Base-by-base conservation (phyloP, 345 rosid genomes). In the Eucalyptus melliodora region DNA sequence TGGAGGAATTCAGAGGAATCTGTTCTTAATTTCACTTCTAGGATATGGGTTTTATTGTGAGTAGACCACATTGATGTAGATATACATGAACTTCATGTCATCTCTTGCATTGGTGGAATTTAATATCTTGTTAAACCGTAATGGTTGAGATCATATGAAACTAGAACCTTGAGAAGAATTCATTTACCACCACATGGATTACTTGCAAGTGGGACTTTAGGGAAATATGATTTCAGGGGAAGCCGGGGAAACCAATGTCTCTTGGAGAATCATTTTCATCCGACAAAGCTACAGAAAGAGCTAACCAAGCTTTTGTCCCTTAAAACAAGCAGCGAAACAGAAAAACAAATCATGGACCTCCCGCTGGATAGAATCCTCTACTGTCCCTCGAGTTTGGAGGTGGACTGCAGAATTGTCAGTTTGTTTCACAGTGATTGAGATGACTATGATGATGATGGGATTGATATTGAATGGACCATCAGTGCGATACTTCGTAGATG, bases 361-460 rank as follows among this genome's bases (percentile, higher is more conserved):
- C 99, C 97, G 31, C 87, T 97, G 93, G 97, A 97, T 90, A 95
- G 98, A 92, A 95, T 96, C 91, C 95, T 97, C 45, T 96, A 95
- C 56, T 96, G 99, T 89, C 98, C 99, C 86, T 96, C 97, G 11
- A 96, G 98, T 91, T 94, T 96, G 93, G 99, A 97, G 88, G 97
- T 97, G 7, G 94, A 94, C 49, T 90, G 99, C 87, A 91, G 99
- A 89, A 94, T 94, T 77, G 94, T 97, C 77, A 92, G 91, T 86
- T 93, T 92, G 8, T 89, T 93, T 82, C 88, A 85, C 50, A 89
- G 91, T 87, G 95, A 92, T 16, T 87, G 88, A 77, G 95, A 92
- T 89, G 88, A 80, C 86, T 93, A 93, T 72, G 89, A 86, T 30
- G 37, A 40, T 16, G 95, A 93, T 17, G 96, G 94, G 55, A 96